Conservation (phyloP, 192 early-diverging fungal genomes). For the Geranomyces variabilis region DNA sequence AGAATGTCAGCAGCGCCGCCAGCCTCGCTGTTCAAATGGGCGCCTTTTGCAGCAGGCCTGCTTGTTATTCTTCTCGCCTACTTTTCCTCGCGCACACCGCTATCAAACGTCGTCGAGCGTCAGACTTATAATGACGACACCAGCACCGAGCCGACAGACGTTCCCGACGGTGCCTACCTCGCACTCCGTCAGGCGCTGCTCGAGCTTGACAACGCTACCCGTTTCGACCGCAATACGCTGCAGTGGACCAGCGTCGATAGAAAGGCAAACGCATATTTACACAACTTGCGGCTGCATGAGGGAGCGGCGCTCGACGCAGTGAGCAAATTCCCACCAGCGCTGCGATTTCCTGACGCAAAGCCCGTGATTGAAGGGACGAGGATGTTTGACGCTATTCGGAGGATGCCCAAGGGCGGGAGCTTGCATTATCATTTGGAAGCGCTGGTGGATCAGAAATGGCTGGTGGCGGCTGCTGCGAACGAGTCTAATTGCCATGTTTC, state of each 20-base stretch:
- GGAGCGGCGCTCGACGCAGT: background rate
- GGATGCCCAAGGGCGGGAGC: conserved; percentile 1
- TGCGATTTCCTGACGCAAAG: conserved; percentile 20
- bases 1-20: too few species aligned
- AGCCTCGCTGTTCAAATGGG: too few species aligned
- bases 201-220: conserved; percentile 1
- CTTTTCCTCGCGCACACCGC: too few species aligned
- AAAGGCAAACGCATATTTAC: conserved; percentile 15
- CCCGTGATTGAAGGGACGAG: conserved; percentile 10
- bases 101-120: too few species aligned
- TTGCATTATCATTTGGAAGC: background rate
- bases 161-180: too few species aligned
- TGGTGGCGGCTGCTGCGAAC: background rate
- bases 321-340: conserved; percentile 4
- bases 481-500: background rate
- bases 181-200: background rate
- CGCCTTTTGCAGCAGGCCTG: too few species aligned
- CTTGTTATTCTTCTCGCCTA: too few species aligned
- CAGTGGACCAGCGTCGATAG: background rate
- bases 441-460: conserved; percentile 1
- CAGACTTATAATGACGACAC: too few species aligned
- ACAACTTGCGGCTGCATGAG: conserved; percentile 6
- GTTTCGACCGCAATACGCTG: conserved; percentile 9
- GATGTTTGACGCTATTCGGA: background rate
- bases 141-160: too few species aligned